A percentile compares a stretch with the other conserved stretches of the same genome.
These are phyloP conservation scores for Globisporangium heterothallicum DNA, from an alignment of 352 stramenopile genomes.

Conservation along the genomic window DNA sequence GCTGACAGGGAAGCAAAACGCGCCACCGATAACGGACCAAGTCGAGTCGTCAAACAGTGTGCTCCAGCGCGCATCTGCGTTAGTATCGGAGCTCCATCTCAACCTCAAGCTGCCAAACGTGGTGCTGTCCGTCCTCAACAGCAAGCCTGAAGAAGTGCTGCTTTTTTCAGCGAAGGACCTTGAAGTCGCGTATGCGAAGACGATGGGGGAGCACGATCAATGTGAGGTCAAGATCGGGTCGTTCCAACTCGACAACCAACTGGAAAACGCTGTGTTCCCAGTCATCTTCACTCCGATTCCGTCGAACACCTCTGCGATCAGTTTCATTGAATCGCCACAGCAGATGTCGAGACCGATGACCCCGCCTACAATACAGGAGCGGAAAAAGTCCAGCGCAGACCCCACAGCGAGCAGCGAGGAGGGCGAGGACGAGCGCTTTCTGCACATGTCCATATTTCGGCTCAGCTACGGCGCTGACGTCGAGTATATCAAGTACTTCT, in stretches of 20 bases:
- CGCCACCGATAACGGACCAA: not conserved
- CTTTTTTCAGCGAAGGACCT: slow-evolving; percentile 66
- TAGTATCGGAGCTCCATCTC: slow-evolving; percentile 51
- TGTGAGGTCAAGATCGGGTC: slow-evolving; percentile 78
- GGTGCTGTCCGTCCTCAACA: slow-evolving; percentile 74
- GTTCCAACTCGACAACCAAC: slow-evolving; percentile 83
- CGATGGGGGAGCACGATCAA: slow-evolving; percentile 69
- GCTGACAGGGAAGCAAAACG: slow-evolving; percentile 49
- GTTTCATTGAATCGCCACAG: slow-evolving; percentile 16
- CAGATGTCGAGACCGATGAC: slow-evolving; percentile 9
- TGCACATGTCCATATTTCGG: slow-evolving; percentile 76
- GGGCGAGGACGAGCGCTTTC: slow-evolving; percentile 33
- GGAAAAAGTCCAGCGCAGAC: slow-evolving; percentile 11
- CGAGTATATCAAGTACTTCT: slow-evolving; percentile 87
- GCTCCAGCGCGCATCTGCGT: slow-evolving; percentile 18
- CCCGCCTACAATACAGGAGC: slow-evolving; percentile 11
- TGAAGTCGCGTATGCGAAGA: slow-evolving; percentile 59
- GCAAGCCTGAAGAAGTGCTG: slow-evolving; percentile 61
- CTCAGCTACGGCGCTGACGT: slow-evolving; percentile 77
- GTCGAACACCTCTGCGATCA: slow-evolving; percentile 21
- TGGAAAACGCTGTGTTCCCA: slow-evolving; percentile 66
- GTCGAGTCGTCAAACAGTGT: slow-evolving; percentile 8
- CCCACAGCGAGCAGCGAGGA: slow-evolving; percentile 10
- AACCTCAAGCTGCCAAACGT: slow-evolving; percentile 56
- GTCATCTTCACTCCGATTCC: slow-evolving; percentile 76